A percentile compares a stretch with the other conserved stretches of the same genome.
Evolutionary conservation across 371 early-diverging fungal genomes (phyloP).

Genomic region (Chytridium lagenaria): DNA sequence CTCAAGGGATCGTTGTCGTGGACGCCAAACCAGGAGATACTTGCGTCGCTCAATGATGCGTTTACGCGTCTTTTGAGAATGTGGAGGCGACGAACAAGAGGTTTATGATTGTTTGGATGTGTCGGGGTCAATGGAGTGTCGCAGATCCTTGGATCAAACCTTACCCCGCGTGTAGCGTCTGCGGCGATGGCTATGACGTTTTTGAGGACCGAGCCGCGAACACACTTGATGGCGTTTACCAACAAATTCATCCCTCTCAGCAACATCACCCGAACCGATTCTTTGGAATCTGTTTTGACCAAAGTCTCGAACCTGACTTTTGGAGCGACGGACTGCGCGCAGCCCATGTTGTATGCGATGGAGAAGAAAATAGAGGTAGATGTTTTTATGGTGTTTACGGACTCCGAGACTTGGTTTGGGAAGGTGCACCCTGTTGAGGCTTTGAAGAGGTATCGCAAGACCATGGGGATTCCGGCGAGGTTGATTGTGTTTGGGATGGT

Average conservation of each 20-base stretch:
- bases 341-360: conserved; percentile 33
- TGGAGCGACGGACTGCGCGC: conserved; percentile 32
- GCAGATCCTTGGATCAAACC: conserved; percentile 3
- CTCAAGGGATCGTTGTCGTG: conserved; percentile 28
- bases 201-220: conserved; percentile 20
- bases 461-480: conserved; percentile 23
- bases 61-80: conserved; percentile 27
- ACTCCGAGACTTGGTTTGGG: conserved; percentile 31
- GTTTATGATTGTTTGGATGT: conserved; percentile 32
- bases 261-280: not conserved
- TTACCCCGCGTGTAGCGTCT: conserved; percentile 12
- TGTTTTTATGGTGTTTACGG: conserved; percentile 30
- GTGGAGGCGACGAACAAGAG: conserved; percentile 26
- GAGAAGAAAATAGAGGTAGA: conserved; percentile 26
- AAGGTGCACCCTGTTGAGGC: conserved; percentile 32
- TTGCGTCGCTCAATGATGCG: conserved; percentile 26
- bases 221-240: conserved; percentile 17
- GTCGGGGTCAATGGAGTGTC: conserved; percentile 31
- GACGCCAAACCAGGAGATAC: conserved; percentile 16
- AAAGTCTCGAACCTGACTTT: conserved; percentile 11
- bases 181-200: conserved; percentile 31
- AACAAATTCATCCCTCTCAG: conserved; percentile 15
- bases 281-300: conserved; percentile 13
- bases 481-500: conserved; percentile 30
- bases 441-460: conserved; percentile 19